Conservation (phyloP, 2,329 filamentous ascomycete genomes). For the Biscogniauxia mediterranea region DNA sequence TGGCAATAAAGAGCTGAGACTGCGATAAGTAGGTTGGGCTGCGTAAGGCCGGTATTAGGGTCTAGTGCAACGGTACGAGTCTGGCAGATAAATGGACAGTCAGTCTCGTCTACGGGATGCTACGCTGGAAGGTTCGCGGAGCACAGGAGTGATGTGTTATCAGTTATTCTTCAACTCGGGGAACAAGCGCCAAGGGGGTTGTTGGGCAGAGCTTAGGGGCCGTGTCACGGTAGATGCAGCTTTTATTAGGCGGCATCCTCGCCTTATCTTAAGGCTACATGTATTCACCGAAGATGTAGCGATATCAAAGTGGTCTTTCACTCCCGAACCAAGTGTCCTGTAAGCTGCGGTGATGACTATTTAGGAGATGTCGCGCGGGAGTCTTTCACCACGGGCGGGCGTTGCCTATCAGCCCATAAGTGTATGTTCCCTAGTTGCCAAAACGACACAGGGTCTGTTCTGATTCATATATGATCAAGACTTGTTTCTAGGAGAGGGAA, state of each 20-base stretch:
- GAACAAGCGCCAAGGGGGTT: neutral
- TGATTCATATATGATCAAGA: neutral
- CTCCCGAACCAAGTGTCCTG: neutral
- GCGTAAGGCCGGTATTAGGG: neutral
- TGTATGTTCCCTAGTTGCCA: neutral
- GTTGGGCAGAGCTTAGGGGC: neutral
- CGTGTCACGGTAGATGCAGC: neutral
- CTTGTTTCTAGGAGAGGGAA: neutral
- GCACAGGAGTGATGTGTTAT: neutral
- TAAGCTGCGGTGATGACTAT: neutral
- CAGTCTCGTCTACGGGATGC: neutral
- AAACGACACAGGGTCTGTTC: neutral
- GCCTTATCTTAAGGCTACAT: neutral
- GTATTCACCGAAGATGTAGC: neutral
- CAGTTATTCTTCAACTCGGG: neutral
- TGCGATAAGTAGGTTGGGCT: neutral
- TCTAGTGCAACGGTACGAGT: neutral
- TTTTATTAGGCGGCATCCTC: neutral
- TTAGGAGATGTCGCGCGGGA: neutral
- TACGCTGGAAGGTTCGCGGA: neutral
- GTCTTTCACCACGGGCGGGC: neutral
- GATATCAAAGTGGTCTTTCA: neutral
- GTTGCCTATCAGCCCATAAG: neutral
- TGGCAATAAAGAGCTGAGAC: neutral
- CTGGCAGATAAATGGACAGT: neutral